Conservation (phyloP, 495 filamentous ascomycete genomes). For the Beverwykella pulmonaria region DNA sequence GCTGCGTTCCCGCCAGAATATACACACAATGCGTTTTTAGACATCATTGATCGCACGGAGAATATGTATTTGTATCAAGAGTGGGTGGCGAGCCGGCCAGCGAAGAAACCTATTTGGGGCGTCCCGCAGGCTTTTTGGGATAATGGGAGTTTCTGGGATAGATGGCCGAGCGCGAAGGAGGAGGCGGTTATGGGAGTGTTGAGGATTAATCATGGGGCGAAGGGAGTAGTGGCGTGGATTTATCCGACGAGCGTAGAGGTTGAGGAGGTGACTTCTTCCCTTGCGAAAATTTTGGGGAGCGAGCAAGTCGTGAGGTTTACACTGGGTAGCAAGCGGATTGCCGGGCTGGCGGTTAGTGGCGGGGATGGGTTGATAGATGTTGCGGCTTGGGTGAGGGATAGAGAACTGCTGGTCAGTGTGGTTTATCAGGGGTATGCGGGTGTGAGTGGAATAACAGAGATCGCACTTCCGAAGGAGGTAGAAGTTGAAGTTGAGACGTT, state of each 20-base stretch:
- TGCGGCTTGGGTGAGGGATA: constrained; percentile 13
- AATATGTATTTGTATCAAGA: constrained; percentile 50
- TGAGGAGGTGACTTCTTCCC: constrained; percentile 45
- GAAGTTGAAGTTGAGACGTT: background rate
- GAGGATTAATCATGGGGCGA: constrained; percentile 64
- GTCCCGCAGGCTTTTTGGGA: constrained; percentile 68
- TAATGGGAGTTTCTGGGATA: constrained; percentile 59
- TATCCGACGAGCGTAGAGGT: constrained; percentile 54
- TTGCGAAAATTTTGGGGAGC: constrained; percentile 1
- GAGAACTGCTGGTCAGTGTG: constrained; percentile 16
- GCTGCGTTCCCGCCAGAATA: constrained; percentile 20
- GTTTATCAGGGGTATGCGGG: constrained; percentile 17
- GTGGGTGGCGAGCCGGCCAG: constrained; percentile 42
- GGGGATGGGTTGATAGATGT: constrained; percentile 28
- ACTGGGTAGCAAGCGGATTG: constrained; percentile 41
- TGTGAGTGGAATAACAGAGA: background rate
- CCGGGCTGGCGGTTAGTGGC: constrained; percentile 8
- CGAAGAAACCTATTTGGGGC: constrained; percentile 58
- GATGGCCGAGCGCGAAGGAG: constrained; percentile 59
- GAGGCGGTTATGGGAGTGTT: constrained; percentile 62
- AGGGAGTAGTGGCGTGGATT: constrained; percentile 56
- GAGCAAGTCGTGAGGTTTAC: constrained; percentile 48
- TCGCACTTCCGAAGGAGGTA: background rate
- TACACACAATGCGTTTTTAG: constrained; percentile 52
- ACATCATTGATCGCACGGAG: constrained; percentile 60